These are phyloP conservation scores for Citrus trifoliata DNA, from an alignment of 345 rosid genomes.

Conservation along the genomic window DNA sequence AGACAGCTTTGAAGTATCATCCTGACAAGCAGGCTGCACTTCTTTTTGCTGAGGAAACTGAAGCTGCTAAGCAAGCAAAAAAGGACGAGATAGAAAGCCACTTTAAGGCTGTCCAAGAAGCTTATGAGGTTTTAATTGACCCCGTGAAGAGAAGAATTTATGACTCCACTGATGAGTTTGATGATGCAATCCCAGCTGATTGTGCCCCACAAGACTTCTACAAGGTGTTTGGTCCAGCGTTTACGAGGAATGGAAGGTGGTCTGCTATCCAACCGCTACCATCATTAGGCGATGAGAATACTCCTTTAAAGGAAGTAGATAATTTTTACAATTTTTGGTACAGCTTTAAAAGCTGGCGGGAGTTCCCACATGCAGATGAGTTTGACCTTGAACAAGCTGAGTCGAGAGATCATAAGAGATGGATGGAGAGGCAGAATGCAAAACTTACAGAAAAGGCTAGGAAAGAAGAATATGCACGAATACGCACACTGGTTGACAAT, in stretches of 20 bases:
- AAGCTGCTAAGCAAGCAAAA: conserved; percentile 87
- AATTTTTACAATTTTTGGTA: conserved; percentile 90
- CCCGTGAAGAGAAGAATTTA: conserved; percentile 86
- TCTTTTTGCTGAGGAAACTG: conserved; percentile 84
- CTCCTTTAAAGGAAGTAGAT: conserved; percentile 71
- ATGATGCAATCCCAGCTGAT: conserved; percentile 88
- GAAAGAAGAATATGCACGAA: conserved; percentile 87
- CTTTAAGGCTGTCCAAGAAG: conserved; percentile 89
- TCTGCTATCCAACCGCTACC: conserved; percentile 79
- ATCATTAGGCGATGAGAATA: conserved; percentile 66
- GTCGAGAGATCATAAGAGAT: conserved; percentile 94
- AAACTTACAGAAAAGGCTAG: conserved; percentile 80
- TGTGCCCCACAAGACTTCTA: conserved; percentile 88
- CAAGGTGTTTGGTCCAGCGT: conserved; percentile 97
- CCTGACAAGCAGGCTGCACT: conserved; percentile 91
- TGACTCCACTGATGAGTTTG: conserved; percentile 97
- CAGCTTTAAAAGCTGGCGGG: conserved; percentile 94
- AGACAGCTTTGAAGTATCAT: conserved; percentile 91
- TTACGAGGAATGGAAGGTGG: conserved; percentile 97
- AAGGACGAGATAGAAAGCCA: conserved; percentile 90
- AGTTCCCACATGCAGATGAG: conserved; percentile 95
- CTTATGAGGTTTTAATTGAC: conserved; percentile 88
- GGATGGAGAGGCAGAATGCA: conserved; percentile 99
- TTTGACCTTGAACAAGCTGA: conserved; percentile 94
- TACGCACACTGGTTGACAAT: conserved; percentile 86